Conservation (phyloP, 805 yeast species). For the Yarrowia yakushimensis region DNA sequence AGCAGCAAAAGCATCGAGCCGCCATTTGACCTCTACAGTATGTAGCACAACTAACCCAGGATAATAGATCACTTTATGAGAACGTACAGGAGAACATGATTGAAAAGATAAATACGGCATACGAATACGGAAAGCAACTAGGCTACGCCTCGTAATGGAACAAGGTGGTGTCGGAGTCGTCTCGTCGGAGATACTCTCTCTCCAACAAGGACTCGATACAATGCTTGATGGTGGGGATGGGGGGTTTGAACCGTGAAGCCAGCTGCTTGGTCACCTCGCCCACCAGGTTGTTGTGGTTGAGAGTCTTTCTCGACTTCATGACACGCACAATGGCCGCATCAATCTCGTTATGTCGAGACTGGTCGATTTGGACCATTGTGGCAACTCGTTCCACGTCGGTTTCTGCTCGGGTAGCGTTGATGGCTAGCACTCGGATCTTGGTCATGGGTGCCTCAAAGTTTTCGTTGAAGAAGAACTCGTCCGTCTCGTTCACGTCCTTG, state of each 20-base stretch:
- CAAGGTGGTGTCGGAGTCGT: constrained; percentile 52
- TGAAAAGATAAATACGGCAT: no score
- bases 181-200: constrained; percentile 75
- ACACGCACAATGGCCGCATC: constrained; percentile 86
- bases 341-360: constrained; percentile 61
- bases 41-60: constrained; percentile 11
- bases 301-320: constrained; percentile 68
- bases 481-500: constrained; percentile 60
- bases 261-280: constrained; percentile 61
- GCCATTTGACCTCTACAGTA: constrained; percentile 23
- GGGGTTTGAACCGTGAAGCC: constrained; percentile 62
- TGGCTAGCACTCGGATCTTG: constrained; percentile 72
- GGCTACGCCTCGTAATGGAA: constrained; percentile 67
- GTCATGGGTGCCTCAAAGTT: constrained; percentile 64
- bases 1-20: constrained; percentile 30
- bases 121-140: no score
- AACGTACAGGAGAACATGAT: no score
- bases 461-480: constrained; percentile 63
- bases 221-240: constrained; percentile 61
- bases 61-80: background rate
- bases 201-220: constrained; percentile 73
- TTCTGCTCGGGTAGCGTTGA: constrained; percentile 48
- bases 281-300: constrained; percentile 64
- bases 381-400: constrained; percentile 49
- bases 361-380: constrained; percentile 55